A percentile compares a stretch with the other conserved stretches of the same genome.
phyloP scores from a whole-genome alignment of 2,329 filamentous ascomycete species.

The Sarocladium kiliense region DNA sequence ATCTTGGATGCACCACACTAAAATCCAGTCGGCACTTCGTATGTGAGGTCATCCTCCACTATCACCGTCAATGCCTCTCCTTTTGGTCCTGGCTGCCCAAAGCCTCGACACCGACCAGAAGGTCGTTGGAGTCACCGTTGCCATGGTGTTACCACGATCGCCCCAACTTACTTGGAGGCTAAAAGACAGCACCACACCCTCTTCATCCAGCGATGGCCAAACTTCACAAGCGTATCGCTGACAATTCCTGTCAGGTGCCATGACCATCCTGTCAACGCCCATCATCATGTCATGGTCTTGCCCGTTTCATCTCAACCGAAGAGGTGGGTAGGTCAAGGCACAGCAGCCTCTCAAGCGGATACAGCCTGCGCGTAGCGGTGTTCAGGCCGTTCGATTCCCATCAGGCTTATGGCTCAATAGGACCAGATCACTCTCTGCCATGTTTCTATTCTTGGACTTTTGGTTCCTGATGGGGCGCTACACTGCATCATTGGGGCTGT shows the following conservation, averaged over 20 bases:
- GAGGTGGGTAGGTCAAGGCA: background rate
- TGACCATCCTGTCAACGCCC: background rate
- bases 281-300: background rate
- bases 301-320: constrained; percentile 6
- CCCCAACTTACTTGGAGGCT: too few relatives aligned
- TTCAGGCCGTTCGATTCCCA: background rate
- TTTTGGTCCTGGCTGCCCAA: too few relatives aligned
- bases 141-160: too few relatives aligned
- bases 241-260: background rate
- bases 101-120: too few relatives aligned
- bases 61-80: background rate
- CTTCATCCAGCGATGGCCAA: background rate
- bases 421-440: too few relatives aligned
- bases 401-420: background rate
- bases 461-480: background rate
- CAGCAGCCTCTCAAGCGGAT: background rate
- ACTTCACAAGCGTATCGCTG: background rate
- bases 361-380: background rate
- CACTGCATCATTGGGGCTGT: constrained; percentile 6
- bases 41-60: constrained; percentile 3
- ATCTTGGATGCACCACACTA: background rate
- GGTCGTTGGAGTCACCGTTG: too few relatives aligned
- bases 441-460: constrained; percentile 7
- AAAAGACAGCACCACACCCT: background rate
- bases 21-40: background rate